A percentile compares a stretch with the other conserved stretches of the same genome.
Conservation (phyloP, 2,329 filamentous ascomycete genomes). For the Fusarium pininemorale region DNA sequence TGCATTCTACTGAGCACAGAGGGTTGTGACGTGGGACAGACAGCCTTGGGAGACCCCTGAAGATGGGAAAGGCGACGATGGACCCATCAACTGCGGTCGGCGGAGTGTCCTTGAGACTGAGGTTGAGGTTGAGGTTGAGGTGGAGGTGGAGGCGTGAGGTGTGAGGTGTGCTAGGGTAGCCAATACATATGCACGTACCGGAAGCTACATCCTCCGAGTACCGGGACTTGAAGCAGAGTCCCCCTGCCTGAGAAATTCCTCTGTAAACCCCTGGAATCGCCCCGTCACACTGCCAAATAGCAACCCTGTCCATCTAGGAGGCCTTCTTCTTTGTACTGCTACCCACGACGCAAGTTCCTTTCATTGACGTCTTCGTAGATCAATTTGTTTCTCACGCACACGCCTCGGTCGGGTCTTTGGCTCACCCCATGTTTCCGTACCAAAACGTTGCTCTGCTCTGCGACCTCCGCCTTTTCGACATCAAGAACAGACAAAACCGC, state of each 20-base stretch:
- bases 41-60: constrained; percentile 29
- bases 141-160: not conserved
- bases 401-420: constrained; percentile 10
- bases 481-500: constrained; percentile 8
- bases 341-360: not conserved
- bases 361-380: constrained; percentile 9
- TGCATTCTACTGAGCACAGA: not conserved
- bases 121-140: not conserved
- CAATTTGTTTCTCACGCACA: constrained; percentile 22
- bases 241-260: not conserved
- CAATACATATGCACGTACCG: not conserved
- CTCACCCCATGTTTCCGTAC: constrained; percentile 18
- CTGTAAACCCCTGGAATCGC: not conserved
- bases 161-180: not conserved
- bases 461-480: constrained; percentile 28
- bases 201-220: not conserved
- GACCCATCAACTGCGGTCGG: constrained; percentile 21
- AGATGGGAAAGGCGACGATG: constrained; percentile 8
- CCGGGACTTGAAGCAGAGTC: not conserved
- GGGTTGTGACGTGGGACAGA: constrained; percentile 26
- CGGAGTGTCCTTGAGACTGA: constrained; percentile 5
- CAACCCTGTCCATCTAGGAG: not conserved
- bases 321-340: constrained; percentile 6
- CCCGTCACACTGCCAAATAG: not conserved
- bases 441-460: constrained; percentile 18